A percentile compares a stretch with the other conserved stretches of the same genome.
Evolutionary conservation across 129 eudicot species (phyloP).

Genomic region (Erigeron canadensis): DNA sequence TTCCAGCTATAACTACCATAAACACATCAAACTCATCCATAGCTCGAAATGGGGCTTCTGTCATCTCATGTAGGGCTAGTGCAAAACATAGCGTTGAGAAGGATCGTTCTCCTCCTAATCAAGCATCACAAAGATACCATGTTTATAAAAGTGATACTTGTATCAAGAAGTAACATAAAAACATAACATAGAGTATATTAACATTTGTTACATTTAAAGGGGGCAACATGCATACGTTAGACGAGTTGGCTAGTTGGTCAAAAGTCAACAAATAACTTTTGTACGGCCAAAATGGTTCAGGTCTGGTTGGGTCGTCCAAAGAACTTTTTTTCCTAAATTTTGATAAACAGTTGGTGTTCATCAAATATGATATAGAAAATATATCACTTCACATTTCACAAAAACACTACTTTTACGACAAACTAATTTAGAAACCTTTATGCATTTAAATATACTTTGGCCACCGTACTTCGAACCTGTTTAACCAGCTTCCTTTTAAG

Average conservation of each 20-base stretch:
- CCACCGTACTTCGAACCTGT: not conserved
- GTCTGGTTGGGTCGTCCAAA: not conserved
- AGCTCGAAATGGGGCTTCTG: conserved; percentile 95
- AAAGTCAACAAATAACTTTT: not conserved
- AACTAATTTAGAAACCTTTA: not conserved
- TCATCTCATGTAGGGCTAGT: conserved; percentile 93
- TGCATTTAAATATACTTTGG: not conserved
- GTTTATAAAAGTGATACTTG: not conserved
- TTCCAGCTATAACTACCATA: conserved; percentile 52
- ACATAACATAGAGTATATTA: not conserved
- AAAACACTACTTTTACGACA: too few species aligned
- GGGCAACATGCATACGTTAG: too few species aligned
- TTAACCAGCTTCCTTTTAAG: not conserved
- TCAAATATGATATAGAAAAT: too few species aligned
- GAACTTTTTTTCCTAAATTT: not conserved
- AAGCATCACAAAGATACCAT: conserved; percentile 23
- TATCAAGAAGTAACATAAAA: not conserved
- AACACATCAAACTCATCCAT: conserved; percentile 99
- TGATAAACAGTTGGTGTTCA: not conserved
- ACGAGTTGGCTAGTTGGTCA: not conserved
- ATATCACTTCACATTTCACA: too few species aligned
- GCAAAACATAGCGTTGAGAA: conserved; percentile 96
- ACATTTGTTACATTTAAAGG: too few species aligned
- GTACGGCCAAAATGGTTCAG: not conserved
- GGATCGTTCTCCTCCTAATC: conserved; percentile 88